Evolutionary conservation across 1,139 yeast species (phyloP), one percentile per base, ranked within the genome.

Genomic region (Zygotorulaspora mrakii): DNA sequence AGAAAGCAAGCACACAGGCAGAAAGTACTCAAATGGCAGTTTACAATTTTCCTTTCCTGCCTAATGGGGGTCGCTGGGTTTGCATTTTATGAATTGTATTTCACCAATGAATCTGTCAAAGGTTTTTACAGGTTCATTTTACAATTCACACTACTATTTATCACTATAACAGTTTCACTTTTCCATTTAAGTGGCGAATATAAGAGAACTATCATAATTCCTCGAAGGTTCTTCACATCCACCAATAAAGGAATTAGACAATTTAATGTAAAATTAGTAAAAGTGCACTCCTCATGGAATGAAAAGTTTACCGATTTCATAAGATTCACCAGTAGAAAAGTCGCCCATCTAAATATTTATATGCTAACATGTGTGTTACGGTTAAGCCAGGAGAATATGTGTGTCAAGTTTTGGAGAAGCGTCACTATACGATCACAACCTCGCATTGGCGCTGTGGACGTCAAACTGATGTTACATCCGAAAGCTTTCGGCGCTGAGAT

Each of bases 161-260:
- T 83, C 17, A 52, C 74, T 11, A 78, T 88, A 26, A 84, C 96
- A 0, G 66, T 88, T 39, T 72, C 79, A 32, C 68, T 91, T 31
- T 91, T 87, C 63, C 88, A 84, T 55, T 66, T 91, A 26, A 83
- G 95, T 18, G 98, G 97, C 2, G 94, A 88, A 62, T 89, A 89
- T 61, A 78, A 76, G 45, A 77, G 91, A 47, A 86, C 96, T 0
- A 83, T 91, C 45, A 84, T 85, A 7, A 69, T 81, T 33, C 95
- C 96, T 2, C 73, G 95, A 42, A 74, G 76, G 55, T 89, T 88
- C 59, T 67, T 89, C 39, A 70, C 80, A 2, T 77, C 84, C 17
- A 80, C 96, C 3, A 91, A 91, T 61, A 87, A 86, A 56, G 96
- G 96, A 0, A 68, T 89, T 29, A 68, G 96, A 39, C 91, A 85